Evolutionary conservation across 345 rosid genomes (phyloP).

Genomic region (Raphanus sativus): DNA sequence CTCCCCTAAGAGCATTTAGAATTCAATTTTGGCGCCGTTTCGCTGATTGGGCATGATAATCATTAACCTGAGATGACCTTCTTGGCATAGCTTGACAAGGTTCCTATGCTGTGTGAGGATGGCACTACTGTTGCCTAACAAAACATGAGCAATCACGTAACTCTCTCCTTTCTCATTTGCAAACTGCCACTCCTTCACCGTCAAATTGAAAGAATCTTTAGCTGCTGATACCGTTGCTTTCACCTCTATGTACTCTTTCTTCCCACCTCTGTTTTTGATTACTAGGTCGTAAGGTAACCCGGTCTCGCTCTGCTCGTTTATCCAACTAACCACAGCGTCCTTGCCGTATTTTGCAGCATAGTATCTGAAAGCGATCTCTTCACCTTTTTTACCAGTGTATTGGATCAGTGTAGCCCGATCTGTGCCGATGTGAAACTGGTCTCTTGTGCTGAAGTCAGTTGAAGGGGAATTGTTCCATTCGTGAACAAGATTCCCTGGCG

Average conservation of each 20-base stretch:
- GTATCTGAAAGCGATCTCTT: constrained; percentile 63
- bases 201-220: constrained; percentile 75
- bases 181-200: constrained; percentile 80
- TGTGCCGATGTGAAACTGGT: constrained; percentile 47
- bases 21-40: constrained; percentile 20
- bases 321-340: constrained; percentile 62
- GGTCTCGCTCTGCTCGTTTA: constrained; percentile 68
- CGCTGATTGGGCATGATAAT: constrained; percentile 61
- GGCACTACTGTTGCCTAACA: constrained; percentile 52
- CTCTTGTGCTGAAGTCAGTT: constrained; percentile 44
- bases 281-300: constrained; percentile 79
- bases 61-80: constrained; percentile 59
- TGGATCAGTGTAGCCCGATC: constrained; percentile 45
- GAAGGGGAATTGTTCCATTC: constrained; percentile 29
- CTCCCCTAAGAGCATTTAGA: background rate
- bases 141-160: constrained; percentile 67
- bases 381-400: constrained; percentile 72
- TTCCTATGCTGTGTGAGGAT: constrained; percentile 50
- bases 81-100: constrained; percentile 64
- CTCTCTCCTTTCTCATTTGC: constrained; percentile 61
- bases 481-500: constrained; percentile 27
- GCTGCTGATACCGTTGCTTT: constrained; percentile 66
- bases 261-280: constrained; percentile 36
- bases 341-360: constrained; percentile 44
- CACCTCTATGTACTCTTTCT: constrained; percentile 67